A percentile compares a stretch with the other conserved stretches of the same genome.
These are phyloP conservation scores for Wickerhamiella slavikovae DNA, from an alignment of 805 yeast species.

Conservation along the genomic window DNA sequence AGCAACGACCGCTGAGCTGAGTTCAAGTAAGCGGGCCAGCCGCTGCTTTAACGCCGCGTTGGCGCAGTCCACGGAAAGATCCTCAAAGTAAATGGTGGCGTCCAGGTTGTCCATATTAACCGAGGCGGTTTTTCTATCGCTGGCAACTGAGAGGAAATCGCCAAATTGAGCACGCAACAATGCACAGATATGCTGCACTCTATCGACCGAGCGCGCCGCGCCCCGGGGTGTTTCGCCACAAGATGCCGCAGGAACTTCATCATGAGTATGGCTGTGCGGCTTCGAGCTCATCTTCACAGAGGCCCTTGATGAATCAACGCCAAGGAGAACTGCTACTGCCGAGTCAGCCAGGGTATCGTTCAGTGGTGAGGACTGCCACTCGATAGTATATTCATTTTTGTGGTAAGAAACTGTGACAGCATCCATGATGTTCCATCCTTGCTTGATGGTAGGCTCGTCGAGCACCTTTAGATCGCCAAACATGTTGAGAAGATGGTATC, in stretches of 20 bases:
- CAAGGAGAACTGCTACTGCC: constrained; percentile 69
- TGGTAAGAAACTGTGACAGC: constrained; percentile 32
- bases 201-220: constrained; percentile 9
- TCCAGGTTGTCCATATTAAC: constrained; percentile 55
- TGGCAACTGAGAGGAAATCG: constrained; percentile 28
- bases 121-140: constrained; percentile 26
- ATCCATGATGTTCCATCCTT: constrained; percentile 28
- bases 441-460: constrained; percentile 26
- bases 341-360: constrained; percentile 92
- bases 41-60: constrained; percentile 64
- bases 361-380: constrained; percentile 78
- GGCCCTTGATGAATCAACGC: constrained; percentile 88
- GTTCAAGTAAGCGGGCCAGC: constrained; percentile 54
- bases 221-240: too few species aligned
- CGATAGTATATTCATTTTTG: constrained; percentile 38
- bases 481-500: constrained; percentile 89
- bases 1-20: constrained; percentile 66
- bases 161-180: constrained; percentile 79
- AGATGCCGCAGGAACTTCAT: constrained; percentile 5
- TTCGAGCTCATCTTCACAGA: constrained; percentile 72
- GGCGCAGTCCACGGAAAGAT: constrained; percentile 48
- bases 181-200: constrained; percentile 34
- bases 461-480: constrained; percentile 82
- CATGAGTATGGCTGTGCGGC: constrained; percentile 26
- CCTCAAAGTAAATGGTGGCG: constrained; percentile 47